Evolutionary conservation across 1,284 basidiomycete species (phyloP), one percentile per base, ranked within the genome.

Genomic region (Ustilago xerochloae): DNA sequence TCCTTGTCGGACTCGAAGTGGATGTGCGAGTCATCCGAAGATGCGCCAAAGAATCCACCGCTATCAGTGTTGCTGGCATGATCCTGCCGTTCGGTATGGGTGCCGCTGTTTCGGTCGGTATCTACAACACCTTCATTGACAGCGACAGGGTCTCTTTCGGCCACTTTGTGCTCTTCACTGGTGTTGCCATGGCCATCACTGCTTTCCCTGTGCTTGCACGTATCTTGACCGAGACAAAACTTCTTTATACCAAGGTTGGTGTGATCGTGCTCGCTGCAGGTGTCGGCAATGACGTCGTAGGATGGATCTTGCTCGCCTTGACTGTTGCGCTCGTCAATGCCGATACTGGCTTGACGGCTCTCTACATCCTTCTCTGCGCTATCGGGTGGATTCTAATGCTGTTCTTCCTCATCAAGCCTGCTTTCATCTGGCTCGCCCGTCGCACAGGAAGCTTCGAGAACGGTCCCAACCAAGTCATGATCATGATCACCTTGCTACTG

Each of bases 111-210:
- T 89, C 93, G 0, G 88, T 91, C 3, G 90, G 92, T 1, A 83
- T 98, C 32, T 98, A 96, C 86, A 86, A 91, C 55, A 82, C 88
- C 4, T 96, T 95, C 85, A 91, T 96, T 79, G 88, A 90, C 74
- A 51, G 46, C 12, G 62, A 79, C 26, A 86, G 85, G 45, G 89
- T 91, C 60, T 86, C 90, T 43, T 90, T 92, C 84, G 91, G 92
- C 1, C 89, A 97, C 82, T 98, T 98, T 85, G 89, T 98, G 88
- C 90, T 99, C 41, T 98, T 97, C 85, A 90, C 93, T 39, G 93
- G 93, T 49, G 93, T 96, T 16, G 91, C 94, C 0, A 93, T 91
- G 86, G 91, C 91, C 3, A 97, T 97, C 84, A 97, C 94, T 0
- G 94, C 94, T 0, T 86, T 87, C 54, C 86, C 88, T 0, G 95